Percentiles rank a stretch among this genome's conserved stretches.
These are phyloP conservation scores for Lindgomyces ingoldianus DNA, from an alignment of 495 filamentous ascomycete species.

Conservation along the genomic window DNA sequence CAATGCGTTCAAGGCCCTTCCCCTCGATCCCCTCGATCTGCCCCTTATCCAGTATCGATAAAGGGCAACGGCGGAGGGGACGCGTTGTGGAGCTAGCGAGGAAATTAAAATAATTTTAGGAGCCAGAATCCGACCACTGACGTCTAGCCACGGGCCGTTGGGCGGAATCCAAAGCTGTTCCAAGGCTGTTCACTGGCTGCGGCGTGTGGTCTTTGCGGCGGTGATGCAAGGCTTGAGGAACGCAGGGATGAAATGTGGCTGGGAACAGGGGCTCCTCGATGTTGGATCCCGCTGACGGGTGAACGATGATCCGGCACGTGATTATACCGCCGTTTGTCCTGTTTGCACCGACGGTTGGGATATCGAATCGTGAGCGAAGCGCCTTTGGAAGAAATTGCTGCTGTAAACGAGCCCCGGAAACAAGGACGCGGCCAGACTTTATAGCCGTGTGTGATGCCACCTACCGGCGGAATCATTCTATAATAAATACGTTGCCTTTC, in stretches of 20 bases:
- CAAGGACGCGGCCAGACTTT: neutral
- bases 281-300: constrained; percentile 2
- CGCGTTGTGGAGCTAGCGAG: constrained; percentile 21
- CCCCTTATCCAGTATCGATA: constrained; percentile 37
- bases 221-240: constrained; percentile 10
- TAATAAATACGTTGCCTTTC: neutral
- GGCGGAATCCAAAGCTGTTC: too few relatives aligned
- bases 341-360: neutral
- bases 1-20: constrained; percentile 15
- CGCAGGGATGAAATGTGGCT: constrained; percentile 16
- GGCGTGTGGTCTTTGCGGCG: constrained; percentile 14
- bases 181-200: constrained; percentile 8
- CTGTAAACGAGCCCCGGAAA: too few relatives aligned
- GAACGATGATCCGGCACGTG: constrained; percentile 25
- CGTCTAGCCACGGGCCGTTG: constrained; percentile 16
- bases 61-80: constrained; percentile 6
- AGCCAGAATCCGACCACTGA: constrained; percentile 23
- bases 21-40: constrained; percentile 16
- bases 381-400: too few relatives aligned
- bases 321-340: neutral
- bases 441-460: neutral
- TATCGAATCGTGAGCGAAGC: too few relatives aligned
- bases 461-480: neutral
- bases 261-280: constrained; percentile 9
- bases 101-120: constrained; percentile 34